Evolutionary conservation across 2,329 filamentous ascomycete genomes (phyloP).

Genomic region (Gremmenia infestans): DNA sequence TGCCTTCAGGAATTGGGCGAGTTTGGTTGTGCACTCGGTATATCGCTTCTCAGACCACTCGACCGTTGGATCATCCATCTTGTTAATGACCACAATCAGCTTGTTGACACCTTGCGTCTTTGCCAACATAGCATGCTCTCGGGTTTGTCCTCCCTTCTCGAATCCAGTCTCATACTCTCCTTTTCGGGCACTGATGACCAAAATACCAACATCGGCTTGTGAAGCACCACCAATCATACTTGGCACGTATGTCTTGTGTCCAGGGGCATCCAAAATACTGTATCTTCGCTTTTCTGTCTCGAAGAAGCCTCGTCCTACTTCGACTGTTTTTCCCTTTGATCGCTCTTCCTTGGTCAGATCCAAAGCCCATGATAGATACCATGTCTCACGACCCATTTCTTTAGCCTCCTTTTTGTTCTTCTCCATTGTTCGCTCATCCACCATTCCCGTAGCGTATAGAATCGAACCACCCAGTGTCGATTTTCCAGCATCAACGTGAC

Average conservation of each 20-base stretch:
- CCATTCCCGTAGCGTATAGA: constrained; percentile 92
- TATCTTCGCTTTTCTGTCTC: constrained; percentile 95
- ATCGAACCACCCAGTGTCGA: constrained; percentile 93
- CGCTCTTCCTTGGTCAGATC: constrained; percentile 97
- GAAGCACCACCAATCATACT: constrained; percentile 97
- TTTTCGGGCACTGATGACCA: constrained; percentile 95
- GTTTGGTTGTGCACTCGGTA: constrained; percentile 87
- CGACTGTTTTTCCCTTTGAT: constrained; percentile 94
- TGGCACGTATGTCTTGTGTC: constrained; percentile 96
- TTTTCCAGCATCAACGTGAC: constrained; percentile 97
- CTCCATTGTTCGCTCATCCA: constrained; percentile 97
- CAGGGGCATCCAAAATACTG: constrained; percentile 93
- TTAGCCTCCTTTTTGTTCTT: constrained; percentile 98
- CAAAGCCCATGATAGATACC: constrained; percentile 98
- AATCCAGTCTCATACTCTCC: constrained; percentile 99
- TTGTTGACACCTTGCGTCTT: constrained; percentile 99
- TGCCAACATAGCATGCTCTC: constrained; percentile 95
- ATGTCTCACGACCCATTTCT: constrained; percentile 92
- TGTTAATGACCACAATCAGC: constrained; percentile 91
- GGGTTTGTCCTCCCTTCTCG: constrained; percentile 91
- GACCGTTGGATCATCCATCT: constrained; percentile 98
- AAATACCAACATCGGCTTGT: constrained; percentile 87
- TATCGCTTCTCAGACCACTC: constrained; percentile 93
- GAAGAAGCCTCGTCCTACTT: constrained; percentile 93
- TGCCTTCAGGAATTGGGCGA: constrained; percentile 80